Evolutionary conservation across 1,284 basidiomycete species (phyloP).

Genomic region (Stygiomarasmius scandens): DNA sequence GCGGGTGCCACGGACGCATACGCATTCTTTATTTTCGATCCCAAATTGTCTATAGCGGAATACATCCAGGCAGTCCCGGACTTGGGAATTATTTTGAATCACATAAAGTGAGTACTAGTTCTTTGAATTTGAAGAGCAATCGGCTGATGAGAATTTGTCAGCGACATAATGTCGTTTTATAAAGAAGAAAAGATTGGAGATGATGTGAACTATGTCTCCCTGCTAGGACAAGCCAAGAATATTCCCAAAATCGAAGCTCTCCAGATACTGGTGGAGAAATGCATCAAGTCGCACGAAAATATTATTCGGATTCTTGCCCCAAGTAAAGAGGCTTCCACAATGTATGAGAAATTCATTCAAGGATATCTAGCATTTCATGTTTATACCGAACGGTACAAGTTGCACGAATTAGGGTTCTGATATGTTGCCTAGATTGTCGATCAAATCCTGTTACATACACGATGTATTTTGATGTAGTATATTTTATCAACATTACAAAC

Average conservation of each 20-base stretch:
- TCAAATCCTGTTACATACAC: no score
- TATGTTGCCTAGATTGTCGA: no score
- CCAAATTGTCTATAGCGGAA: neutral
- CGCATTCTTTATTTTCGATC: neutral
- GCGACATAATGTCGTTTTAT: constrained; percentile 2
- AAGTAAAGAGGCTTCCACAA: neutral
- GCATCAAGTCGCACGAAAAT: neutral
- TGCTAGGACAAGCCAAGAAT: neutral
- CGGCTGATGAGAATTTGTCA: neutral
- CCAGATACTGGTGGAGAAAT: neutral
- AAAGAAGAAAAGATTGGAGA: neutral
- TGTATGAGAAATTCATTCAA: neutral
- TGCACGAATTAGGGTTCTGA: neutral
- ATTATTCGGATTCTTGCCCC: neutral
- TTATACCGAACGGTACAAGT: neutral
- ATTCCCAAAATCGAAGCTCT: neutral
- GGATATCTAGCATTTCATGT: neutral
- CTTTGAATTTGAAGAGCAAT: no score
- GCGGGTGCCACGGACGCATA: neutral
- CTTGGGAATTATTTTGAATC: neutral
- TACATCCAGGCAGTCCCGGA: neutral
- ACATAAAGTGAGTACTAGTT: neutral
- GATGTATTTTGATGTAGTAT: no score
- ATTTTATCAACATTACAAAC: no score
- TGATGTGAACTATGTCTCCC: neutral